Conservation (phyloP, 148 eudicot species). For the Fagopyrum homotropicum region DNA sequence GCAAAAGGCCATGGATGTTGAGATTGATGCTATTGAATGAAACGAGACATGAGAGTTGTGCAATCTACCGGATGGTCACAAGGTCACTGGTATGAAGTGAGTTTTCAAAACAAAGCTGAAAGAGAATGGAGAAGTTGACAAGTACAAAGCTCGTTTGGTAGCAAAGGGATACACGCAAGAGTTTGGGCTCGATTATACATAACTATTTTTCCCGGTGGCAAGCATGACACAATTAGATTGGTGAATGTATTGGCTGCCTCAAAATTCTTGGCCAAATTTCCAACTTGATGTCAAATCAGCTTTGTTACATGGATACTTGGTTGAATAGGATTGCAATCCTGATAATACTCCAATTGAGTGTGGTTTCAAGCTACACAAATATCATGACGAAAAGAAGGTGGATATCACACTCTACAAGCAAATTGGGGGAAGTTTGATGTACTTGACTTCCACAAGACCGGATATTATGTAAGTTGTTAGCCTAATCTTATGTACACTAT, state of each 20-base stretch:
- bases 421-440: no score
- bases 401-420: no score
- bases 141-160: not conserved
- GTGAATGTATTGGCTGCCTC: not conserved
- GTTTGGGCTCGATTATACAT: not conserved
- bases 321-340: no score
- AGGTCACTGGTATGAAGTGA: slow-evolving; percentile 9
- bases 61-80: not conserved
- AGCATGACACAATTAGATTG: not conserved
- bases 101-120: not conserved
- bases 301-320: not conserved
- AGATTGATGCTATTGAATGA: not conserved
- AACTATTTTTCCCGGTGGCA: not conserved
- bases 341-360: no score
- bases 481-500: no score
- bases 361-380: no score
- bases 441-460: no score
- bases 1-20: slow-evolving; percentile 1
- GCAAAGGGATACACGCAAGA: not conserved
- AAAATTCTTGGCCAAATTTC: not conserved
- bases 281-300: slow-evolving; percentile 7
- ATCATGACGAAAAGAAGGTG: no score
- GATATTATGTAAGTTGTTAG: no score
- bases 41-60: slow-evolving; percentile 4
- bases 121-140: slow-evolving; percentile 1